Percentiles rank a stretch among this genome's conserved stretches.
phyloP scores from a whole-genome alignment of 345 rosid genomes.

The Linum trigynum region DNA sequence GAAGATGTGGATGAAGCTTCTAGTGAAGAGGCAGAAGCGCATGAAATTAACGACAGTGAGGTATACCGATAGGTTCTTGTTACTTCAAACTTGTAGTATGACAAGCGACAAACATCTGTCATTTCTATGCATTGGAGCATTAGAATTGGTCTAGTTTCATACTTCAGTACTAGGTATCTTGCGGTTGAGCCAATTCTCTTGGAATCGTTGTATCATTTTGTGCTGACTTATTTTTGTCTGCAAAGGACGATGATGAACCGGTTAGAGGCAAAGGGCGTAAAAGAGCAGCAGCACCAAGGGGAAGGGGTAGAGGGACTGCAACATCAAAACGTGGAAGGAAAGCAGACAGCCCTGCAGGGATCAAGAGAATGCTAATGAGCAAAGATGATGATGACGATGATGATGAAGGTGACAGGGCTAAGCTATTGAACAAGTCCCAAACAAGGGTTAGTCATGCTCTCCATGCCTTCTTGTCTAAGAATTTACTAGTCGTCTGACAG shows the following conservation, averaged over 20 bases:
- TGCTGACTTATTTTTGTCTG: background rate
- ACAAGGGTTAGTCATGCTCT: slow-evolving; percentile 49
- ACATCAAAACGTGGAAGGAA: slow-evolving; percentile 73
- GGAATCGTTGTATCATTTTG: background rate
- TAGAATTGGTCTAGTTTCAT: background rate
- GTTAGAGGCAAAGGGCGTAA: slow-evolving; percentile 50
- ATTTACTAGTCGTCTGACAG: too few species aligned
- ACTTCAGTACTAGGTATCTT: background rate
- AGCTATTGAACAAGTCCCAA: slow-evolving; percentile 48
- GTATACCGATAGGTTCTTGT: slow-evolving; percentile 28
- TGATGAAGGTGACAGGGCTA: slow-evolving; percentile 44
- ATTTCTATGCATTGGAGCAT: background rate
- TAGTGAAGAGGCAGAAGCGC: slow-evolving; percentile 55
- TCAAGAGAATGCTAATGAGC: slow-evolving; percentile 47
- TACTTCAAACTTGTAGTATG: background rate
- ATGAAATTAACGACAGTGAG: slow-evolving; percentile 42
- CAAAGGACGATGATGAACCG: slow-evolving; percentile 46
- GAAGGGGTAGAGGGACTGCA: slow-evolving; percentile 56
- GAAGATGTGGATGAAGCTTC: slow-evolving; percentile 74
- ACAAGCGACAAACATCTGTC: background rate
- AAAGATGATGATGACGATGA: slow-evolving; percentile 56
- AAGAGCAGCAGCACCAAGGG: slow-evolving; percentile 64
- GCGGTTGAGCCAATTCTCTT: background rate
- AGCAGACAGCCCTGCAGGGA: slow-evolving; percentile 42
- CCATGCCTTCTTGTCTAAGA: background rate